Evolutionary conservation across 768 basidiomycete genomes (phyloP), one percentile per base, ranked within the genome.

Genomic region (Dendrothele bispora): DNA sequence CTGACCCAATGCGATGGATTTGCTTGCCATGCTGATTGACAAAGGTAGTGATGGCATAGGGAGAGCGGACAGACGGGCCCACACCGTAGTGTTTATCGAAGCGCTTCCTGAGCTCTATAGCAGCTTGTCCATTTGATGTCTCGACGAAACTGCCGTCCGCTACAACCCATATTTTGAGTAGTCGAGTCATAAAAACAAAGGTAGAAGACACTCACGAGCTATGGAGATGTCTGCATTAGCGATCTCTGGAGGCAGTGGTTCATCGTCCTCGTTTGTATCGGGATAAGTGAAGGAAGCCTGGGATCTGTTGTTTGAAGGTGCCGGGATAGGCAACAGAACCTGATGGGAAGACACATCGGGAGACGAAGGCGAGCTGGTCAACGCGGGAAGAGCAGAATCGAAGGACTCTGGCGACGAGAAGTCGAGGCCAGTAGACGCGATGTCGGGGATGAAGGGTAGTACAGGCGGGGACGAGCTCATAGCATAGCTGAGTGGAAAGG

Each of bases 11-110:
- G 40, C 90, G 84, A 67, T 74, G 91, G 74, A 87, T 80, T 61
- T 78, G 74, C 57, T 82, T 83, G 44, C 90, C 90, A 65, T 88
- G 82, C 60, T 90, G 87, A 60, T 88, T 91, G 39, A 86, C 77
- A 57, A 88, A 83, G 7, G 84, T 83, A n/a, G 88, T 91, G 56
- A 90, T 88, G 30, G 82, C 82, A 60, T 84, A 92, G 2, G 90
- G 89, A 11, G 88, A 91, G 25, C 85, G 80, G 10, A 83, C 72
- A 50, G 80, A 73, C 57, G 77, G 75, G 14, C 80, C 77, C 25
- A 91, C 86, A 11, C 88, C 84, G 28, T 82, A 63, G 35, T 76
- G 68, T 41, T 82, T 78, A 62, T 93, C 91, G 58, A 86, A 88
- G 24, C 79, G 75, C 57, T 75, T 75, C 74, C 92, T 93, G 46